Evolutionary conservation across 306 rosid species (phyloP), one percentile per base, ranked within the genome.

Genomic region (Betula pendula): DNA sequence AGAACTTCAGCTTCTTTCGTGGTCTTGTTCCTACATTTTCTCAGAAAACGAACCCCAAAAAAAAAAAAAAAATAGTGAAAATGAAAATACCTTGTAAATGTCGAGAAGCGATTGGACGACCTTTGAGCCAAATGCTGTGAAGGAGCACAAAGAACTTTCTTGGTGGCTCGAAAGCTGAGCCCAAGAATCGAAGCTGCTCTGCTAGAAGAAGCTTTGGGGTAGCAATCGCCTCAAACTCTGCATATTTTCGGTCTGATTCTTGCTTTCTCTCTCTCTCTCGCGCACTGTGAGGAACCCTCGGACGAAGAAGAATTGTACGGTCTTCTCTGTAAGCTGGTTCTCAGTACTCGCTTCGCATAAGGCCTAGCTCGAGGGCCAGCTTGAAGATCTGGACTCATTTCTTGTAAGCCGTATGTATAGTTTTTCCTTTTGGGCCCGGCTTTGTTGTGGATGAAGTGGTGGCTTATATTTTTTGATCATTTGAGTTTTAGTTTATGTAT

Each of bases 71-170:
- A n/a, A n/a, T n/a, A 50, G 12, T 11, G 47, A 67, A 17, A 29
- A 42, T 48, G 66, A 15, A 38, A 43, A 52, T 19, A 93, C 97
- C 97, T 92, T 80, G 80, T 86, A 88, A 83, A 90, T 76, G 84
- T 95, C 93, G 75, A 95, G 78, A 89, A 95, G 74, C 97, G 97
- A 81, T 75, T 87, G 76, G 94, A 88, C 72, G 85, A 84, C 81
- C 81, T 81, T 73, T 80, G 96, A 87, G 95, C 79, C 24, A 90
- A 89, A 85, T 85, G 85, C 38, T 73, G 83, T 24, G 86, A 75
- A 56, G 88, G 87, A 84, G 81, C 45, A 84, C 70, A 51, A 66
- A 55, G 50, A 77, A 50, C 59, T 72, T 79, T 86, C 84, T 8
- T 65, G 70, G 35, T 48, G 82, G 66, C 74, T 70, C 78, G 56